Percentiles rank a stretch among this genome's conserved stretches.
These are phyloP conservation scores for Cercospora sp. DNA, from an alignment of 2,329 filamentous ascomycete genomes.

Conservation along the genomic window DNA sequence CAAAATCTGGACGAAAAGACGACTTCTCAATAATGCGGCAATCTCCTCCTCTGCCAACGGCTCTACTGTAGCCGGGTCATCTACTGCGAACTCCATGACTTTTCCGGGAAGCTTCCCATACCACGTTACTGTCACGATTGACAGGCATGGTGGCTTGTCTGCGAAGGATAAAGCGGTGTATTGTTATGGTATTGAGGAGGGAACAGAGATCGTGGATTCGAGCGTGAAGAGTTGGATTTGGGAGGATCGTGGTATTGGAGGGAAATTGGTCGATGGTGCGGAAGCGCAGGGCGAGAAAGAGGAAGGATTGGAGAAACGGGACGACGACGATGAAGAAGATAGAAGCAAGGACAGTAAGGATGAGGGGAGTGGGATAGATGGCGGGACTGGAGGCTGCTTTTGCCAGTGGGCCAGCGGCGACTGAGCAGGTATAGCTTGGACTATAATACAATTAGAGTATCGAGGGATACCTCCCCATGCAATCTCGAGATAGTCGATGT, in stretches of 20 bases:
- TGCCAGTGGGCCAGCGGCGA: constrained; percentile 52
- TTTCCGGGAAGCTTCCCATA: constrained; percentile 62
- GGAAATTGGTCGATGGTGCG: constrained; percentile 51
- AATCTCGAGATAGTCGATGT: neutral
- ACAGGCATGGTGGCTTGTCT: constrained; percentile 59
- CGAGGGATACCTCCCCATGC: neutral
- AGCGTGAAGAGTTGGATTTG: constrained; percentile 50
- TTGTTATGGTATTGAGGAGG: constrained; percentile 58
- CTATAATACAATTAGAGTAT: neutral
- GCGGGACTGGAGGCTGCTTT: constrained; percentile 60
- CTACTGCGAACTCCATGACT: constrained; percentile 48
- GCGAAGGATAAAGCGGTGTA: constrained; percentile 58
- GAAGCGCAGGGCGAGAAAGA: constrained; percentile 43
- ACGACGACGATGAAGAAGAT: constrained; percentile 19
- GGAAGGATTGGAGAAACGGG: neutral
- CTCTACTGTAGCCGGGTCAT: constrained; percentile 34
- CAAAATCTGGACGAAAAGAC: constrained; percentile 60
- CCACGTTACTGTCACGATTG: constrained; percentile 59
- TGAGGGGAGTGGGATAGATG: constrained; percentile 54
- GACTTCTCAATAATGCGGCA: constrained; percentile 6
- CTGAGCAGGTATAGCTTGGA: neutral
- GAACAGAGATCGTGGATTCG: constrained; percentile 47
- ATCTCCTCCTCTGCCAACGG: constrained; percentile 10
- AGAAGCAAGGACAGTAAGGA: constrained; percentile 39
- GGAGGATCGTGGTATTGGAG: constrained; percentile 56